Base-by-base conservation (phyloP, 345 rosid species). In the Limnanthes douglasii region DNA sequence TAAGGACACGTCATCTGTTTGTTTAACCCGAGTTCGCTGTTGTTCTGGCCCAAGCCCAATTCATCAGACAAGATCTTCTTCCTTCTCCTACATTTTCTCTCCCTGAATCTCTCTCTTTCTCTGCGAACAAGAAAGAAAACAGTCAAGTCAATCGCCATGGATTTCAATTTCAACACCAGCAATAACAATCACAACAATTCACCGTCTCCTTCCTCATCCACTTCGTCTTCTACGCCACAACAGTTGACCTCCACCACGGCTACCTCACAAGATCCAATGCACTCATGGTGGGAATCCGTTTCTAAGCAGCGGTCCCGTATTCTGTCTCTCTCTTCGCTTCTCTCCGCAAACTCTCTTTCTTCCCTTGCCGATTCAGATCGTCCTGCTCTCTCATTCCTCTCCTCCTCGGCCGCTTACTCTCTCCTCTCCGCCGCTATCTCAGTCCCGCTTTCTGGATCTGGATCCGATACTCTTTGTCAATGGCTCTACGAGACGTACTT, bases 241-340 rank as follows among this genome's bases (percentile, higher is more conserved):
- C 58, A 49, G 10, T 31, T 53, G 21, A 25, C 55, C 16, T 20
- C 55, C 29, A 18, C 61, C 21, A 9, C 46, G 18, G 13, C 34
- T 17, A 17, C 42, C 31, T 60, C 64, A 34, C 58, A 49, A 25
- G 82, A 77, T 46, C 76, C 78, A 7, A 68, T 78, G 76, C 95
- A 90, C 41, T 77, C 98, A 1, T 84, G 94, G 95, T 90, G 95
- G 94, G 98, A 90, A 53, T 72, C 96, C 30, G 61, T 90, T 49
- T 90, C 98, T 30, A 90, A 77, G 42, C 71, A 74, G 68, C 98
- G 94, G 11, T 50, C 96, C 31, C 78, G 72, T 19, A 74, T 90
- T 42, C 80, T 84, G 31, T 45, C 92, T 3, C 78, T 90, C 5
- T 70, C 95, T 14, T 34, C 73, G 19, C 56, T 84, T 44, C 69